Base-by-base conservation (phyloP, 202 grass and related monocot species). In the Saccharum hybrid region DNA sequence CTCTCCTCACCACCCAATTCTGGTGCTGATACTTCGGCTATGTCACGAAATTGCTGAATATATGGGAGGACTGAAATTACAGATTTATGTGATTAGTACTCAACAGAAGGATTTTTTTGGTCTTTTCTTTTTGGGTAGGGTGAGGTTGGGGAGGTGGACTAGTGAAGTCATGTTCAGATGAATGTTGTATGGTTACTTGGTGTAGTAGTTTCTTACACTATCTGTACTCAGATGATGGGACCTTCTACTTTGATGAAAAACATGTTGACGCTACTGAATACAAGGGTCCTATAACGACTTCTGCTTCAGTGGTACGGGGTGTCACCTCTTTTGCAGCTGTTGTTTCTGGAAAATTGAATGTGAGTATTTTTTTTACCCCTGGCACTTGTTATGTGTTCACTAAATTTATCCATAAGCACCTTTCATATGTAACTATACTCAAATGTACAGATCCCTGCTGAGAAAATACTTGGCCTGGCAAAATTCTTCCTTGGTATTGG, bases 401-500 rank as follows among this genome's bases (percentile, higher is more conserved):
- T 77, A 83, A 68, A 86, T 79, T 54, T 45, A 34, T 57, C 5
- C 75, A 4, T 36, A 78, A 86, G 46, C 40, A 83, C 21, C 33
- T 79, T 63, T 48, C 34, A 23, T 72, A 83, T 66, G 18, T 62
- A 85, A 42, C 54, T 52, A 79, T 33, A 33, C 56, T 69, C 12
- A 82, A 87, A 89, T 65, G 22, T 45, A 74, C 77, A 99, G 96
- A 94, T 99, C 77, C 91, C 91, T 62, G 68, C 84, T 59, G 90
- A 90, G 74, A 99, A 96, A 86, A 84, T 99, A 79, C 67, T 91
- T 61, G 93, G 96, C 54, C 85, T 99, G 82, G 89, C 91, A 9
- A 99, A 94, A 68, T 96, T 99, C 68, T 96, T 99, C 80, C 96
- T 99, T 51, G 89, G 88, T 65, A 91, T 94, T 19, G 96, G 96